A percentile compares a stretch with the other conserved stretches of the same genome.
These are phyloP conservation scores for Asterochloris erici DNA, from an alignment of 139 green algal species.

Conservation along the genomic window DNA sequence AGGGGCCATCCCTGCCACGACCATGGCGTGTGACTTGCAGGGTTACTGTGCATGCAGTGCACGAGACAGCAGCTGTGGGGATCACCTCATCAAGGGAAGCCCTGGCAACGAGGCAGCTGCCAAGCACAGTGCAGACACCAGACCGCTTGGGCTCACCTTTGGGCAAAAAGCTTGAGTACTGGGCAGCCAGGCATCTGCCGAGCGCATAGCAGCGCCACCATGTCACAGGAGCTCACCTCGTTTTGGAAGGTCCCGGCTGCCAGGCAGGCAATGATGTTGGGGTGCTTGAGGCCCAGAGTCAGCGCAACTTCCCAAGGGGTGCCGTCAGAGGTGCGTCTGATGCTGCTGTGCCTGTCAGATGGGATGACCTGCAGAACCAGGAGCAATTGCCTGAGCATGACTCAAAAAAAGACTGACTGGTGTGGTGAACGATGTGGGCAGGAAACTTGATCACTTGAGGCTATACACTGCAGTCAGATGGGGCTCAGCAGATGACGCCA, in stretches of 20 bases:
- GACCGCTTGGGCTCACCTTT: no score
- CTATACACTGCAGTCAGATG: neutral
- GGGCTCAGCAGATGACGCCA: neutral
- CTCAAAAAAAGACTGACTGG: neutral
- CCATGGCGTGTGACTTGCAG: no score
- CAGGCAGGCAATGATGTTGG: conserved; percentile 22
- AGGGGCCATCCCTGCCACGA: no score
- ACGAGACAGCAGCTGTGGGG: no score
- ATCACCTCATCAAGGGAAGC: no score
- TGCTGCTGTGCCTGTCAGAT: conserved; percentile 8
- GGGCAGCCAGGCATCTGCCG: no score
- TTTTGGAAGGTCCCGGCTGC: conserved; percentile 8
- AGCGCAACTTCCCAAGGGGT: conserved; percentile 12
- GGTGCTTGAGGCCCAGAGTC: conserved; percentile 14
- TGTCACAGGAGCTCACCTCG: neutral
- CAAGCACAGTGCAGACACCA: no score
- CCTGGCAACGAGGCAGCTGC: no score
- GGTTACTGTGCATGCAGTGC: no score
- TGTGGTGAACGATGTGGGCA: neutral
- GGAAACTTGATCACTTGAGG: neutral
- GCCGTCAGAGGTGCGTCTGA: conserved; percentile 13
- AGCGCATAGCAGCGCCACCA: neutral
- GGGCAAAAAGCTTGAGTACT: no score
- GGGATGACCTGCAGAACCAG: conserved; percentile 6
- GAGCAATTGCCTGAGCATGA: neutral